These are phyloP conservation scores for Neocucurbitaria cava DNA, from an alignment of 2,329 filamentous ascomycete species.

Conservation along the genomic window DNA sequence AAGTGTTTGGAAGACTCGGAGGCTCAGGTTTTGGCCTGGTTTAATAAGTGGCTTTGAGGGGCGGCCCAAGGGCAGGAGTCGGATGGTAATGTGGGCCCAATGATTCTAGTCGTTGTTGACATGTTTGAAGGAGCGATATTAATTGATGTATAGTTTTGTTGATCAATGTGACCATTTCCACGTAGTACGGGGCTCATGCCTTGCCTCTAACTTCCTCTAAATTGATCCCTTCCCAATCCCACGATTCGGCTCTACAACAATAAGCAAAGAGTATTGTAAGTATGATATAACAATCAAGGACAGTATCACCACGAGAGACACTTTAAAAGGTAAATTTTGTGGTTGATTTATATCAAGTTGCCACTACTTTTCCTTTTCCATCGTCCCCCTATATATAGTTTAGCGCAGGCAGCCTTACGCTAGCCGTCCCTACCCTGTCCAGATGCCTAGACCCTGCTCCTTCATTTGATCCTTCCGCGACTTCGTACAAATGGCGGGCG, in stretches of 20 bases:
- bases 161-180: neutral
- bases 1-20: constrained; percentile 27
- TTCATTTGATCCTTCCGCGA: neutral
- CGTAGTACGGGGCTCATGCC: neutral
- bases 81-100: neutral
- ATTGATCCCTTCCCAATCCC: neutral
- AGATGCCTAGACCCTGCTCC: neutral
- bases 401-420: neutral
- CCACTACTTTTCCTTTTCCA: neutral
- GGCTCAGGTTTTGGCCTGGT: constrained; percentile 31
- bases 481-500: neutral
- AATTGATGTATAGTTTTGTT: neutral
- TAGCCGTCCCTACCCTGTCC: neutral
- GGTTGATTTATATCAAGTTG: neutral
- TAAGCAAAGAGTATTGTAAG: neutral
- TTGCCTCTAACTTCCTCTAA: neutral
- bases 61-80: neutral
- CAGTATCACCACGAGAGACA: neutral
- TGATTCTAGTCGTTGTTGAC: no score
- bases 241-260: neutral
- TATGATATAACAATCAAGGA: neutral
- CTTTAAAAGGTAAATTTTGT: neutral
- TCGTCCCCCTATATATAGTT: neutral
- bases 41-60: constrained; percentile 26
- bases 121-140: no score